Percentiles rank a stretch among this genome's conserved stretches.
Conservation (phyloP, 78 protist genomes). For the Emiliania huxleyi region DNA sequence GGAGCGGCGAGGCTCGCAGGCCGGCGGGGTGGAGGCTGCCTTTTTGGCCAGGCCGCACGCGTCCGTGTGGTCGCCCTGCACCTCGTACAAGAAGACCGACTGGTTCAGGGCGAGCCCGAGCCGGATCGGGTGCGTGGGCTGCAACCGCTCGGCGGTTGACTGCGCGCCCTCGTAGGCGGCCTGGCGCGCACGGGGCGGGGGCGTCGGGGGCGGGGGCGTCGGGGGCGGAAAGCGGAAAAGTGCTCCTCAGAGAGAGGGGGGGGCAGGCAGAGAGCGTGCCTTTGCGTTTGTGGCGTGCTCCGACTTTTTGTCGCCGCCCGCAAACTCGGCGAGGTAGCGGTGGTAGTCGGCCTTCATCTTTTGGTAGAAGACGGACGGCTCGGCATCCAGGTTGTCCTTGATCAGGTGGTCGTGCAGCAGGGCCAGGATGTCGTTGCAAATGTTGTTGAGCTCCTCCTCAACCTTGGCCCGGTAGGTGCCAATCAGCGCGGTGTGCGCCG, state of each 20-base stretch:
- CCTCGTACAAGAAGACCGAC: slow-evolving; percentile 77
- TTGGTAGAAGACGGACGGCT: slow-evolving; percentile 89
- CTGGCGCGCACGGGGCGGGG: too few relatives aligned
- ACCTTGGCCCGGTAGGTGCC: slow-evolving; percentile 26
- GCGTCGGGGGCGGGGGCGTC: too few relatives aligned
- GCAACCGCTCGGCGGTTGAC: slow-evolving; percentile 53
- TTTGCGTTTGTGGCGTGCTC: not conserved
- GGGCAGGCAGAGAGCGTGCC: too few relatives aligned
- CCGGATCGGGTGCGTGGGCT: slow-evolving; percentile 82
- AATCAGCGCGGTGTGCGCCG: not conserved
- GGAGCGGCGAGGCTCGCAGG: too few relatives aligned
- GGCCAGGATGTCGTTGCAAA: slow-evolving; percentile 83
- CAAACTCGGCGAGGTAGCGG: slow-evolving; percentile 96
- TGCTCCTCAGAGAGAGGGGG: too few relatives aligned
- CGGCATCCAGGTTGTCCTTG: slow-evolving; percentile 67
- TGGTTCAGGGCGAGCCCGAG: slow-evolving; percentile 84
- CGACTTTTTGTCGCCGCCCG: not conserved
- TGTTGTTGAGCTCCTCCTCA: slow-evolving; percentile 75
- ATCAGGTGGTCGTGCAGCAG: slow-evolving; percentile 84
- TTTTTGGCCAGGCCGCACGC: not conserved
- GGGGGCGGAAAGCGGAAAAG: too few relatives aligned
- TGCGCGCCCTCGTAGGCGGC: slow-evolving; percentile 88
- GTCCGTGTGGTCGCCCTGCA: not conserved
- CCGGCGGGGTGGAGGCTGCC: too few relatives aligned
- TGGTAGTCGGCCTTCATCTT: slow-evolving; percentile 57